phyloP scores from a whole-genome alignment of 2,329 filamentous ascomycete genomes.

The Acrocalymma vagum region DNA sequence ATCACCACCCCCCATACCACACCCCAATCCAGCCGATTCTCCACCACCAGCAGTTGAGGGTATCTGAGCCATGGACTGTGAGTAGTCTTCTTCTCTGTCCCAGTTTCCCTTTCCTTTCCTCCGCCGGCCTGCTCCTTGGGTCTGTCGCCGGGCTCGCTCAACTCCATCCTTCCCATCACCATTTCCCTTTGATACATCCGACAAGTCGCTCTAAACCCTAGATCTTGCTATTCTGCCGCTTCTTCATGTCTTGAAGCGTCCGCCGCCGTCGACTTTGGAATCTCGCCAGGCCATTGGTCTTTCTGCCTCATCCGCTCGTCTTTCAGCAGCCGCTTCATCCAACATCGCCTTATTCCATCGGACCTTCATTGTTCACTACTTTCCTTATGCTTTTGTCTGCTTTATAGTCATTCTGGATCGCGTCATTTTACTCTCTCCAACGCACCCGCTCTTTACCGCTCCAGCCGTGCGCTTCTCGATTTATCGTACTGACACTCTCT shows the following conservation, averaged over 20 bases:
- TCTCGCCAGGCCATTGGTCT: slow-evolving; percentile 30
- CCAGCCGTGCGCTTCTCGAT: slow-evolving; percentile 39
- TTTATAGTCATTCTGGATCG: slow-evolving; percentile 53
- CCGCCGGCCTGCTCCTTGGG: slow-evolving; percentile 23
- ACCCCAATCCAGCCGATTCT: slow-evolving; percentile 35
- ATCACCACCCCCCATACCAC: slow-evolving; percentile 40
- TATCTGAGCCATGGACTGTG: slow-evolving; percentile 67
- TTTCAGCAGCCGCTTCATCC: slow-evolving; percentile 43
- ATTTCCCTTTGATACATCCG: slow-evolving; percentile 41
- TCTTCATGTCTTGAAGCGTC: slow-evolving; percentile 20
- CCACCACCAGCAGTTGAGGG: slow-evolving; percentile 48
- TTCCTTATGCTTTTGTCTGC: slow-evolving; percentile 32
- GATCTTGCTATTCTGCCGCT: slow-evolving; percentile 21
- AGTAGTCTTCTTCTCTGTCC: slow-evolving; percentile 53
- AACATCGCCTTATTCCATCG: slow-evolving; percentile 48
- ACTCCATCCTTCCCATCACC: slow-evolving; percentile 44
- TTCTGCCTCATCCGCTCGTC: slow-evolving; percentile 28
- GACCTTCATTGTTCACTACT: slow-evolving; percentile 42
- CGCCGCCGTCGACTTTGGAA: slow-evolving; percentile 16
- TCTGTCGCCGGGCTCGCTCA: slow-evolving; percentile 35
- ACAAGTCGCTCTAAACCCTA: slow-evolving; percentile 24
- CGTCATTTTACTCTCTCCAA: slow-evolving; percentile 48
- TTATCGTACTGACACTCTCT: slow-evolving; percentile 54
- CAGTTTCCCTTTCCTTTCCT: slow-evolving; percentile 26
- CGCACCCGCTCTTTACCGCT: slow-evolving; percentile 43